Base-by-base conservation (phyloP, 2,329 filamentous ascomycete species). In the Aspergillus pseudoglaucus region DNA sequence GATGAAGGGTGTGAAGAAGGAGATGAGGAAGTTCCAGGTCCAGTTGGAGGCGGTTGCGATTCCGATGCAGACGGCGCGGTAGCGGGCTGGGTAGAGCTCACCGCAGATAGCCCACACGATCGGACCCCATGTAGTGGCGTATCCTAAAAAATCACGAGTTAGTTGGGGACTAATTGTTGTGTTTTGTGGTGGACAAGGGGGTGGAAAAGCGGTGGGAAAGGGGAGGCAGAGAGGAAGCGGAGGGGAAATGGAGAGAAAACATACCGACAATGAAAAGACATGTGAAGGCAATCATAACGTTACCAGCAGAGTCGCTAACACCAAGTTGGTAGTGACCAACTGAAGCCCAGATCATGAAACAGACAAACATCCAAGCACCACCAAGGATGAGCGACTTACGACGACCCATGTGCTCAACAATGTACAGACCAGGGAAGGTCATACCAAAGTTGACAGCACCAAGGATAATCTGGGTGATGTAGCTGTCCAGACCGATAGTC, bases 1-100 rank as follows among this genome's bases (percentile, higher is more conserved):
- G 63, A 90, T 90, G 67, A 89, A 90, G 0, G 87, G 84, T 0
- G 87, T 89, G 74, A 90, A 89, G 75, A 90, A 90, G 0, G 80
- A 81, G 54, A 87, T 74, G 59, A 86, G 68, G 68, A 90, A 90
- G 66, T 88, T 87, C 82, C 83, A 88, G 27, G 71, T 66, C 87
- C 87, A 91, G 69, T 91, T 91, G 33, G 85, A 81, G 2, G 85
- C 81, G 5, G 86, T 90, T 14, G 86, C 84, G 20, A 90, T 71
- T 10, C 86, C 87, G 77, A 89, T 88, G 54, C 83, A 82, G 65
- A 87, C 87, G 53, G 87, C 85, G 62, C 87, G 82, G 54, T 72
- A 72, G 45, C 69, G 65, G 49, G 67, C 64, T 6, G 72, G 72
- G 52, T 72, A 75, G 47, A 75, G 59, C 53, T 75, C 72, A 47